A percentile compares a stretch with the other conserved stretches of the same genome.
Conservation (phyloP, 495 filamentous ascomycete genomes). For the Penicillium flavigenum region DNA sequence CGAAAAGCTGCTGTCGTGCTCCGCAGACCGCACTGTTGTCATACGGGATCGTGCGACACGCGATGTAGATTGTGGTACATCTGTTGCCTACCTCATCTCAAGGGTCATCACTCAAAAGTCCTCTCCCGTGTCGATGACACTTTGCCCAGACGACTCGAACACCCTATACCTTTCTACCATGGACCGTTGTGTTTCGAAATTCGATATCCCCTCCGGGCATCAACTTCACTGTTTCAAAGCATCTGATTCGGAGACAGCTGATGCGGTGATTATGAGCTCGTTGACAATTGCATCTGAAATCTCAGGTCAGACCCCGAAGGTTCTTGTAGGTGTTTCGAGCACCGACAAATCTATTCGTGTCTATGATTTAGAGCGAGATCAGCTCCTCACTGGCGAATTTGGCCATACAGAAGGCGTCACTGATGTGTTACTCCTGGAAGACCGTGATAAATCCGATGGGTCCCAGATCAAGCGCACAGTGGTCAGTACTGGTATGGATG, state of each 20-base stretch:
- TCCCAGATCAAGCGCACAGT: conserved; percentile 46
- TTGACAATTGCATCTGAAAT: conserved; percentile 55
- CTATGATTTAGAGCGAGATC: conserved; percentile 75
- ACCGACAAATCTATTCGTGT: conserved; percentile 92
- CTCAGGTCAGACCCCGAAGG: conserved; percentile 41
- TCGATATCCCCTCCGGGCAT: conserved; percentile 70
- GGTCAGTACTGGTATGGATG: conserved; percentile 77
- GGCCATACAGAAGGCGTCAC: conserved; percentile 92
- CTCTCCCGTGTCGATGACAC: conserved; percentile 79
- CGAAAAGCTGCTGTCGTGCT: conserved; percentile 76
- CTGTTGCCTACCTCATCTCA: conserved; percentile 71
- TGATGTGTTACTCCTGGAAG: conserved; percentile 70
- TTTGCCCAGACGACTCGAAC: conserved; percentile 58
- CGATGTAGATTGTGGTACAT: conserved; percentile 61
- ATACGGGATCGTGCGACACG: conserved; percentile 70
- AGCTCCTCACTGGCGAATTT: conserved; percentile 81
- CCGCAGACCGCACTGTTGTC: conserved; percentile 81
- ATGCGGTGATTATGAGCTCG: conserved; percentile 79
- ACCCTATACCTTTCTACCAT: conserved; percentile 73
- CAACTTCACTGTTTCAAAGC: conserved; percentile 73
- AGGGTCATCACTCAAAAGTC: conserved; percentile 78
- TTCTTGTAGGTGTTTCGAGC: conserved; percentile 81
- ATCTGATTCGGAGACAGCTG: conserved; percentile 70
- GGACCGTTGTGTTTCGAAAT: conserved; percentile 77
- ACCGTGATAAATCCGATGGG: conserved; percentile 41